Conservation (phyloP, 352 stramenopile species). For the Pythium myriotylum region DNA sequence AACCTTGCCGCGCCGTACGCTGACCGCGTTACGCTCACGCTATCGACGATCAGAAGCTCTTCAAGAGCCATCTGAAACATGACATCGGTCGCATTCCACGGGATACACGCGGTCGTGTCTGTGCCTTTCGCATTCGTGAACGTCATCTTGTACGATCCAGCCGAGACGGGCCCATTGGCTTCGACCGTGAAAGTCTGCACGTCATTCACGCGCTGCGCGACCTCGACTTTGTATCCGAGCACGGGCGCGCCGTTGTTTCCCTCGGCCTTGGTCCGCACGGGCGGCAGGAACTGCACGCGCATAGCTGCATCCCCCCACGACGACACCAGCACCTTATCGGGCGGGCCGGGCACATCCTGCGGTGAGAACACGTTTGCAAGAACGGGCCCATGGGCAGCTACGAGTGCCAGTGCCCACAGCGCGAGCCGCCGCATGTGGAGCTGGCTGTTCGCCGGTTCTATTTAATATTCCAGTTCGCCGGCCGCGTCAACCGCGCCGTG, state of each 20-base stretch:
- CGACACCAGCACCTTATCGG: conserved; percentile 61
- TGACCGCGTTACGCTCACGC: conserved; percentile 59
- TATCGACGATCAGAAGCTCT: conserved; percentile 66
- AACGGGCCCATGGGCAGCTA: conserved; percentile 17
- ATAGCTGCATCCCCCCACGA: conserved; percentile 50
- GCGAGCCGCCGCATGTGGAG: neutral
- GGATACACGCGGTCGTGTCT: conserved; percentile 51
- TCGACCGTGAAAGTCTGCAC: conserved; percentile 74
- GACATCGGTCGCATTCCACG: conserved; percentile 70
- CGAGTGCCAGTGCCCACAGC: conserved; percentile 1
- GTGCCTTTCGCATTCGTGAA: conserved; percentile 46
- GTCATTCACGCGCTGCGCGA: conserved; percentile 66
- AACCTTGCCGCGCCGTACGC: conserved; percentile 46
- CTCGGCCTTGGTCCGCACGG: conserved; percentile 58
- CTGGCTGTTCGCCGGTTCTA: too few relatives aligned
- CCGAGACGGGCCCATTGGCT: conserved; percentile 51
- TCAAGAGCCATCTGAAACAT: conserved; percentile 74
- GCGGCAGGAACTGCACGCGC: conserved; percentile 64
- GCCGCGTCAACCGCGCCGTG: too few relatives aligned
- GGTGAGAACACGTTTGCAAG: conserved; percentile 52
- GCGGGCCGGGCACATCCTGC: conserved; percentile 64
- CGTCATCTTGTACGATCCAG: conserved; percentile 57
- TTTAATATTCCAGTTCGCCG: too few relatives aligned
- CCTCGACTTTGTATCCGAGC: conserved; percentile 78
- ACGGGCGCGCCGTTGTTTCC: conserved; percentile 71